Evolutionary conservation across 768 basidiomycete species (phyloP).

Genomic region (Kwoniella dejecticola): DNA sequence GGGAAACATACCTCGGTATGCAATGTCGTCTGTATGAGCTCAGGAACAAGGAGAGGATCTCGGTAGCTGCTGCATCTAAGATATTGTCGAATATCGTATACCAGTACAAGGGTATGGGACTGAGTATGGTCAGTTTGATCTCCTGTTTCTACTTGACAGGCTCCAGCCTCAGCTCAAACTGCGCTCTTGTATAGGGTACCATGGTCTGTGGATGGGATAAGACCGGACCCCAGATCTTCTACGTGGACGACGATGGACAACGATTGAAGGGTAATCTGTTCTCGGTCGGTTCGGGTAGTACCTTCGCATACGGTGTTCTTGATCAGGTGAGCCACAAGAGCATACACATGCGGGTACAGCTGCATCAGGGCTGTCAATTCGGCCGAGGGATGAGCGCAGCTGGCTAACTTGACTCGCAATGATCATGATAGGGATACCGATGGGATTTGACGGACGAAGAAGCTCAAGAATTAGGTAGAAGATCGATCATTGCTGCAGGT

Average conservation of each 20-base stretch:
- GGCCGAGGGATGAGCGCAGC: no score
- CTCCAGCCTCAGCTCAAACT: neutral
- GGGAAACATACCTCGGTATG: conserved; percentile 99
- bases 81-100: conserved; percentile 97
- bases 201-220: conserved; percentile 99
- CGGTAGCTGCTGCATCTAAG: conserved; percentile 98
- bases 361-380: neutral
- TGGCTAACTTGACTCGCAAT: neutral
- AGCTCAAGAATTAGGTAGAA: conserved; percentile 87
- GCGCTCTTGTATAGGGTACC: conserved; percentile 68
- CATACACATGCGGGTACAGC: no score
- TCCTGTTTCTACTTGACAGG: neutral
- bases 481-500: conserved; percentile 94
- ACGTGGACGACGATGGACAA: conserved; percentile 96
- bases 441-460: conserved; percentile 93
- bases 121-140: conserved; percentile 83
- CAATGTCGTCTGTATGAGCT: conserved; percentile 97
- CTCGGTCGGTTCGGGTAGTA: conserved; percentile 96
- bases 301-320: conserved; percentile 97
- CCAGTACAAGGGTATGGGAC: conserved; percentile 97
- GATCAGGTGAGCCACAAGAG: conserved; percentile 78
- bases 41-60: conserved; percentile 91
- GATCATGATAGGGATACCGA: conserved; percentile 54
- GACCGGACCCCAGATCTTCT: conserved; percentile 93
- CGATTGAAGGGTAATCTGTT: conserved; percentile 96